Evolutionary conservation across 2,329 filamentous ascomycete species (phyloP).

Genomic region (Pseudocercospora macadamiae): DNA sequence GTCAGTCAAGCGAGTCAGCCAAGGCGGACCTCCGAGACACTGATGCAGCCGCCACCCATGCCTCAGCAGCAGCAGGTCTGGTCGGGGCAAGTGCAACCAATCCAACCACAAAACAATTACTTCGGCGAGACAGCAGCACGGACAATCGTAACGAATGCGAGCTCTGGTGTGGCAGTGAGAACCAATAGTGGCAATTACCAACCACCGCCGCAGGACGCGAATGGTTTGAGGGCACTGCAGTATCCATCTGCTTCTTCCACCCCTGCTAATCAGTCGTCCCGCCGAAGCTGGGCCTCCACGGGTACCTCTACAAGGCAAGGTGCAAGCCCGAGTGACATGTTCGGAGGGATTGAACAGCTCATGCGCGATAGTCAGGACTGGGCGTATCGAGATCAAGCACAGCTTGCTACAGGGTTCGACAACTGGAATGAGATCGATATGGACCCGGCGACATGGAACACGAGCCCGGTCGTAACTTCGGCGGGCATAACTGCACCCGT

Average conservation of each 20-base stretch:
- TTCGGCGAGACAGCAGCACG: background rate
- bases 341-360: conserved; percentile 63
- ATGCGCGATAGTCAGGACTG: conserved; percentile 67
- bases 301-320: conserved; percentile 30
- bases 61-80: conserved; percentile 14
- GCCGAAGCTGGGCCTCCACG: conserved; percentile 9
- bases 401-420: conserved; percentile 63
- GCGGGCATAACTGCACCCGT: conserved; percentile 1
- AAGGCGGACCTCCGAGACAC: conserved; percentile 15
- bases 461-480: conserved; percentile 7
- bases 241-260: conserved; percentile 29
- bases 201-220: conserved; percentile 28
- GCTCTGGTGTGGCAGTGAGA: conserved; percentile 14
- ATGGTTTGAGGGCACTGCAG: conserved; percentile 29
- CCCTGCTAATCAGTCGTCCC: conserved; percentile 19
- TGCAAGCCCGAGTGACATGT: conserved; percentile 55
- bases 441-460: conserved; percentile 25
- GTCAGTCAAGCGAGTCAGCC: conserved; percentile 12
- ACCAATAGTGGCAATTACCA: conserved; percentile 22
- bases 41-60: conserved; percentile 13
- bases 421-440: conserved; percentile 55
- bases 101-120: background rate
- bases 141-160: background rate
- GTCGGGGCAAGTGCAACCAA: conserved; percentile 1
- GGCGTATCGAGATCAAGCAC: conserved; percentile 63